These are phyloP conservation scores for Cymodocea nodosa DNA, from an alignment of 116 monocot genomes.

Conservation along the genomic window DNA sequence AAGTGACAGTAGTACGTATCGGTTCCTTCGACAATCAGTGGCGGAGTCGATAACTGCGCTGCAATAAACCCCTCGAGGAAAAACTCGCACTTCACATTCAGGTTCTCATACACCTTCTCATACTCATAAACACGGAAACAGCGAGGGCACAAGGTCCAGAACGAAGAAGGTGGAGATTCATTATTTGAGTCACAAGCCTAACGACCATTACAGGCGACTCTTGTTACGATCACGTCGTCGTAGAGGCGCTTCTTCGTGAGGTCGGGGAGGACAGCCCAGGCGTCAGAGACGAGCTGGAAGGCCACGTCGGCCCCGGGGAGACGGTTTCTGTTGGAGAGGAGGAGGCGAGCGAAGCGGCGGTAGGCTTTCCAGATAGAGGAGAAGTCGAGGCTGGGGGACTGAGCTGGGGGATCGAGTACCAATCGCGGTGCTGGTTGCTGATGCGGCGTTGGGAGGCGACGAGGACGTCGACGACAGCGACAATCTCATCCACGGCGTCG, in stretches of 20 bases:
- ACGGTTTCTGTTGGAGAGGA: constrained; percentile 13
- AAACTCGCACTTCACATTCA: constrained; percentile 27
- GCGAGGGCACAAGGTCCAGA: constrained; percentile 55
- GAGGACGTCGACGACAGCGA: constrained; percentile 66
- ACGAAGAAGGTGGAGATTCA: not conserved
- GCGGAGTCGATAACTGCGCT: constrained; percentile 26
- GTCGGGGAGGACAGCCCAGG: constrained; percentile 39
- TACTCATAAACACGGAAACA: constrained; percentile 64
- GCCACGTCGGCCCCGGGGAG: constrained; percentile 10
- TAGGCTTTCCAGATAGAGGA: constrained; percentile 18
- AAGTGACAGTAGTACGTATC: constrained; percentile 64
- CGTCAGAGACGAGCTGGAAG: constrained; percentile 37
- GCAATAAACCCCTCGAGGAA: constrained; percentile 46
- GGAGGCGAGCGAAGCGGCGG: constrained; percentile 73
- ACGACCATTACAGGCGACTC: not conserved
- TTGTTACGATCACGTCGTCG: constrained; percentile 20
- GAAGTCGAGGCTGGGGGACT: constrained; percentile 13
- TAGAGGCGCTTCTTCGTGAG: constrained; percentile 25
- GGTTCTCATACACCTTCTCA: constrained; percentile 12
- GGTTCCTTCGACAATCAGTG: constrained; percentile 56
- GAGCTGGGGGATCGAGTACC: constrained; percentile 52
- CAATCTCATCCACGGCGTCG: constrained; percentile 47
- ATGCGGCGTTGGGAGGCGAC: constrained; percentile 27
- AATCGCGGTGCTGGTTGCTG: constrained; percentile 32
- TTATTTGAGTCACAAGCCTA: not conserved